Evolutionary conservation across 2,329 filamentous ascomycete species (phyloP).

Genomic region (Cladosporium sp.): DNA sequence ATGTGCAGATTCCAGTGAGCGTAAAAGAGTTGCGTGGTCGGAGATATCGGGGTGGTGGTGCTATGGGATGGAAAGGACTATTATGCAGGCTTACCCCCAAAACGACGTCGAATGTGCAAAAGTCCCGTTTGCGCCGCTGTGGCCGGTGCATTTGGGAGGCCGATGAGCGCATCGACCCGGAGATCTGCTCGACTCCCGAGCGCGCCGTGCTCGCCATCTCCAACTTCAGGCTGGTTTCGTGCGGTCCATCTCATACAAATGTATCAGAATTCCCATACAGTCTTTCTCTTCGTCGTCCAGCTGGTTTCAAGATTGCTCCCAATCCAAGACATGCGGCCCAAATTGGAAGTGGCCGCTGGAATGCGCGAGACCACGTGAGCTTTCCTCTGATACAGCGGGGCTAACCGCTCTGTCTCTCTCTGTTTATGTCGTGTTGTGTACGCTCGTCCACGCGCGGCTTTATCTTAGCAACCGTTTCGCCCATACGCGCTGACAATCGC

Average conservation of each 20-base stretch:
- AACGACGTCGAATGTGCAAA: slow-evolving; percentile 5
- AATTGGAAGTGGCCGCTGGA: background rate
- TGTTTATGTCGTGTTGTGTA: background rate
- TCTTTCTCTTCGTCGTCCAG: too few relatives aligned
- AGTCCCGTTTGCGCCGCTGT: slow-evolving; percentile 1
- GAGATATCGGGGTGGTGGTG: background rate
- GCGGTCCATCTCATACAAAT: background rate
- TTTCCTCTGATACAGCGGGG: background rate
- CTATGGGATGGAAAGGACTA: background rate
- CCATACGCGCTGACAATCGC: background rate
- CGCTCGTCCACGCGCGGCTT: background rate
- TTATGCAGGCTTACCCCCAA: background rate
- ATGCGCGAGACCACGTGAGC: background rate
- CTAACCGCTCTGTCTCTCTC: background rate
- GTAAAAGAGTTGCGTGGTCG: background rate
- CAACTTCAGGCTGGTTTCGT: background rate
- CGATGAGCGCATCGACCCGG: slow-evolving; percentile 4
- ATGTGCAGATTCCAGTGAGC: background rate
- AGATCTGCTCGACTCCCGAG: background rate
- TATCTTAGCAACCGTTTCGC: background rate
- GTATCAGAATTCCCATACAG: too few relatives aligned
- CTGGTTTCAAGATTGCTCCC: background rate
- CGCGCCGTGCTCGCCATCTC: background rate
- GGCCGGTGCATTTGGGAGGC: background rate
- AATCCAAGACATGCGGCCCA: background rate